Percentiles rank a stretch among this genome's conserved stretches.
These are phyloP conservation scores for Candida quercuum DNA, from an alignment of 805 yeast species.

Conservation along the genomic window DNA sequence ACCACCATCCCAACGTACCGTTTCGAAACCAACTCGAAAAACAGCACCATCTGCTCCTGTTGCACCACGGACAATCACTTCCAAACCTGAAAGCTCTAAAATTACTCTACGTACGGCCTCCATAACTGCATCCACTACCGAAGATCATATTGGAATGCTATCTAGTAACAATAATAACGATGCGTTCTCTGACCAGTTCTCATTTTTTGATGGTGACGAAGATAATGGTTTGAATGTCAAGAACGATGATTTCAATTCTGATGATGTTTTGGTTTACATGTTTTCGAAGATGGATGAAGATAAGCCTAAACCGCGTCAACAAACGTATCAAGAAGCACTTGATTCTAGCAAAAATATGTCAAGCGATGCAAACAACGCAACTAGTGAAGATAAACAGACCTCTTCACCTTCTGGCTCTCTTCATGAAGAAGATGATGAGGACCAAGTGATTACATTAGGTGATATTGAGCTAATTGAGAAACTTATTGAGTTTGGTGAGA, in stretches of 20 bases:
- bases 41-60: neutral
- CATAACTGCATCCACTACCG: no score
- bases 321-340: neutral
- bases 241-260: conserved; percentile 8
- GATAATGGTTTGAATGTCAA: conserved; percentile 12
- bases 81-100: no score
- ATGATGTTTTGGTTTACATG: conserved; percentile 8
- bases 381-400: no score
- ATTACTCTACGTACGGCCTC: no score
- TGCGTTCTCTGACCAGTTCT: conserved; percentile 13
- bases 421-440: conserved; percentile 11
- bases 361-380: neutral
- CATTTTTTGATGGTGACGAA: conserved; percentile 23
- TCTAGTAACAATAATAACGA: no score
- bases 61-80: neutral
- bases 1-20: neutral
- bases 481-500: conserved; percentile 35
- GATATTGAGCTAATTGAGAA: conserved; percentile 34
- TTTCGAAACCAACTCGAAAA: neutral
- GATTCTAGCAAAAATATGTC: no score
- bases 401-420: no score
- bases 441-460: conserved; percentile 18
- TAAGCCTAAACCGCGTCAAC: neutral
- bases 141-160: no score
- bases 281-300: conserved; percentile 9